A percentile compares a stretch with the other conserved stretches of the same genome.
phyloP scores from a whole-genome alignment of 2,329 filamentous ascomycete genomes.

The Colletotrichum sojae region DNA sequence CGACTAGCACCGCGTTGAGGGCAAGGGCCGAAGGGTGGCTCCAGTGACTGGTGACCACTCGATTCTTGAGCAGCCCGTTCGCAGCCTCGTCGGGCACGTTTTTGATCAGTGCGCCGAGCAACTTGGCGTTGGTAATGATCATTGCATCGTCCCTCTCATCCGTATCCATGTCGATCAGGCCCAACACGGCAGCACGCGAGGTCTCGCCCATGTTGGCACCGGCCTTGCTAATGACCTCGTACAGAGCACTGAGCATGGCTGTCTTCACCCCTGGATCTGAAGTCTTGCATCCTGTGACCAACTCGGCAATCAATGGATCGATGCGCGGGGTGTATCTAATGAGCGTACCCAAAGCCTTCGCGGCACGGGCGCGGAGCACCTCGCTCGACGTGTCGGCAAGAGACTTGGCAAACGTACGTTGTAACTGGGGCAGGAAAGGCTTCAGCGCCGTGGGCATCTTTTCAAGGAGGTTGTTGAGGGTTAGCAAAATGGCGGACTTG shows the following conservation, averaged over 20 bases:
- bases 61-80: constrained; percentile 71
- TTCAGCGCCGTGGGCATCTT: constrained; percentile 97
- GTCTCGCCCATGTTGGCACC: constrained; percentile 94
- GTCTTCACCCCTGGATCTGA: constrained; percentile 88
- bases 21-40: constrained; percentile 86
- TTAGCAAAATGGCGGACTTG: constrained; percentile 93
- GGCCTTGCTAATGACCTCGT: constrained; percentile 96
- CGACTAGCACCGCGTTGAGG: constrained; percentile 89
- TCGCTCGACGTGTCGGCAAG: constrained; percentile 95
- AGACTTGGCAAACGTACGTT: constrained; percentile 96
- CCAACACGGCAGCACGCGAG: constrained; percentile 87
- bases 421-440: constrained; percentile 95
- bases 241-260: constrained; percentile 97
- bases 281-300: constrained; percentile 96
- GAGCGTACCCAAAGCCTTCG: constrained; percentile 92
- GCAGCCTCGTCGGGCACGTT: constrained; percentile 84
- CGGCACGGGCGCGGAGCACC: constrained; percentile 86
- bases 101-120: constrained; percentile 91
- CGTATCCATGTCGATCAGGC: constrained; percentile 87
- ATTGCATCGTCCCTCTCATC: constrained; percentile 83
- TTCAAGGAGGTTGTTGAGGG: constrained; percentile 93
- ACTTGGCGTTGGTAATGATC: constrained; percentile 90
- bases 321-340: constrained; percentile 97
- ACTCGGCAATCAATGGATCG: constrained; percentile 91
- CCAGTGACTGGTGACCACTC: constrained; percentile 83